These are phyloP conservation scores for Podospora pseudocomata DNA, from an alignment of 495 filamentous ascomycete genomes.

Conservation along the genomic window DNA sequence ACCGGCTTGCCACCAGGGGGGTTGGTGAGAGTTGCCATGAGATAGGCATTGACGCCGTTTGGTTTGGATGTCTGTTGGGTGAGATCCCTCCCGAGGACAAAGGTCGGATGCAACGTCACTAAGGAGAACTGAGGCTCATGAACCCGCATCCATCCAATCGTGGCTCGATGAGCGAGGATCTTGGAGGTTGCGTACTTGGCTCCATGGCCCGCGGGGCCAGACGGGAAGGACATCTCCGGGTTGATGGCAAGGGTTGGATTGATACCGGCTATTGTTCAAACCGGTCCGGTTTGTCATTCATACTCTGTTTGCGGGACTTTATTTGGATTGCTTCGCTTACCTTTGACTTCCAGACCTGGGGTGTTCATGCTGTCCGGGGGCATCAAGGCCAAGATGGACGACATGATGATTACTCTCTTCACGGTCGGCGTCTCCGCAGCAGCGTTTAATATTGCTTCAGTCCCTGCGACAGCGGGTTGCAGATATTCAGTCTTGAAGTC, in stretches of 20 bases:
- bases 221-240: conserved; percentile 15
- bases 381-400: conserved; percentile 17
- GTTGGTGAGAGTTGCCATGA: conserved; percentile 31
- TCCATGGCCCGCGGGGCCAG: conserved; percentile 13
- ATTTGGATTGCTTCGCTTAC: background rate
- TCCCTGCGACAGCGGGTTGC: conserved; percentile 17
- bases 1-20: conserved; percentile 23
- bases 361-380: conserved; percentile 5
- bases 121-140: conserved; percentile 26
- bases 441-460: conserved; percentile 15
- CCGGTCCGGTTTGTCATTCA: background rate
- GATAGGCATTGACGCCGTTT: conserved; percentile 11
- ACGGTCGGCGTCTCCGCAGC: conserved; percentile 7
- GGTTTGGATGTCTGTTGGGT: conserved; percentile 8
- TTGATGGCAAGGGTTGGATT: conserved; percentile 13
- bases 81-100: conserved; percentile 17
- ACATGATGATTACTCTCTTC: conserved; percentile 16
- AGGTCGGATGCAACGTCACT: conserved; percentile 28
- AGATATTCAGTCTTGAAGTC: conserved; percentile 24
- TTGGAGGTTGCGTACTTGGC: conserved; percentile 22
- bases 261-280: conserved; percentile 5
- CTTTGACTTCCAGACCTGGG: conserved; percentile 13
- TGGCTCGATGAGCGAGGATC: conserved; percentile 24
- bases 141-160: conserved; percentile 24
- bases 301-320: background rate